Evolutionary conservation across 1,284 basidiomycete genomes (phyloP).

Genomic region (Kalmanozyma brasiliensis): DNA sequence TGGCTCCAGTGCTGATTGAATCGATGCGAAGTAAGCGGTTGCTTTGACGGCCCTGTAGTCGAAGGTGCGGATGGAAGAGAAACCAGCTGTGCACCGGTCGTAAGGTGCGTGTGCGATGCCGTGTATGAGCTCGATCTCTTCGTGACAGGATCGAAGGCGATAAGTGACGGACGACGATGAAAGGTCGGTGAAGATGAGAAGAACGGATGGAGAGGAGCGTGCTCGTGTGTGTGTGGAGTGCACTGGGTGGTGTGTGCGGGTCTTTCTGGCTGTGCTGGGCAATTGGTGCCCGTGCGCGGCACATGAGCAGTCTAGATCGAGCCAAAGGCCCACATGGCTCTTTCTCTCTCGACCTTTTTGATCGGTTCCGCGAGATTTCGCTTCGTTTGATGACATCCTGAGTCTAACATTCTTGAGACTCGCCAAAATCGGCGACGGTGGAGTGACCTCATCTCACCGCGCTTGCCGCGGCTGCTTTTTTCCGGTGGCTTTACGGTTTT

Average conservation of each 20-base stretch:
- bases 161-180: not conserved
- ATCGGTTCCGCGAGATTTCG: constrained; percentile 4
- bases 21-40: not conserved
- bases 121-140: too few species aligned
- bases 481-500: too few species aligned
- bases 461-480: too few species aligned
- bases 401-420: too few species aligned
- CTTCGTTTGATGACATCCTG: too few species aligned
- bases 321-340: too few species aligned
- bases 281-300: constrained; percentile 4
- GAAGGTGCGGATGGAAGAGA: not conserved
- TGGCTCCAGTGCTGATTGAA: too few species aligned
- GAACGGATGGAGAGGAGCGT: not conserved
- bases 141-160: too few species aligned
- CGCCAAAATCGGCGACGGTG: too few species aligned
- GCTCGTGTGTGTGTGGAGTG: constrained; percentile 10
- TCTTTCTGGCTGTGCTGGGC: constrained; percentile 7
- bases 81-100: too few species aligned
- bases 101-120: too few species aligned
- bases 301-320: constrained; percentile 3
- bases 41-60: not conserved
- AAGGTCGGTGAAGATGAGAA: not conserved
- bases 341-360: not conserved
- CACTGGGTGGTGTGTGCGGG: constrained; percentile 8
- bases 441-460: too few species aligned